Percentiles rank a stretch among this genome's conserved stretches.
Evolutionary conservation across 805 yeast genomes (phyloP).

Genomic region (Starmerella etchellsii): DNA sequence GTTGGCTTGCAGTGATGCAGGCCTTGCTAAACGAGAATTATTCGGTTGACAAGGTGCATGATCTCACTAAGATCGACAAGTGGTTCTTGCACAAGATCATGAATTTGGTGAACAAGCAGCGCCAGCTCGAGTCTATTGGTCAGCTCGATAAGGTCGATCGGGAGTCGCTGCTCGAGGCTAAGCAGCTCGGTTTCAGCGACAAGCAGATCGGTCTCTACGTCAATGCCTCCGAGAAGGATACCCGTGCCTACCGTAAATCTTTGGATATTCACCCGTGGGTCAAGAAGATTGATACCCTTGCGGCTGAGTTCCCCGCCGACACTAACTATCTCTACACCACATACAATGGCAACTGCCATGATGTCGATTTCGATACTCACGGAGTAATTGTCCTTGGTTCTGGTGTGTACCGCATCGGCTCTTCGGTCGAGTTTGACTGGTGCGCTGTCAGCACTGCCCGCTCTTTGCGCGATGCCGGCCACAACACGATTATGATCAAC

Average conservation of each 20-base stretch:
- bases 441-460: conserved; percentile 97
- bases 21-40: conserved; percentile 86
- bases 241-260: conserved; percentile 68
- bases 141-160: conserved; percentile 43
- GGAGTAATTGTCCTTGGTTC: conserved; percentile 94
- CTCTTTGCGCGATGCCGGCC: conserved; percentile 75
- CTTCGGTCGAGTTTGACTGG: conserved; percentile 98
- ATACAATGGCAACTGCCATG: conserved; percentile 79
- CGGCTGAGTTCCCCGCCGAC: conserved; percentile 97
- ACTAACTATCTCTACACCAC: conserved; percentile 94
- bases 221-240: conserved; percentile 60
- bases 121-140: conserved; percentile 28
- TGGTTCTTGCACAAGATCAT: conserved; percentile 90
- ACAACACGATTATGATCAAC: conserved; percentile 89
- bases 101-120: conserved; percentile 81
- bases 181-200: conserved; percentile 91
- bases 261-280: conserved; percentile 82
- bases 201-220: conserved; percentile 77
- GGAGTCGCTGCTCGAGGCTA: conserved; percentile 53
- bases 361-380: conserved; percentile 71
- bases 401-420: conserved; percentile 98
- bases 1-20: conserved; percentile 96
- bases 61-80: conserved; percentile 80
- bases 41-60: conserved; percentile 84
- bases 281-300: conserved; percentile 91